Conservation (phyloP, 768 basidiomycete species). For the Kwoniella dendrophila region DNA sequence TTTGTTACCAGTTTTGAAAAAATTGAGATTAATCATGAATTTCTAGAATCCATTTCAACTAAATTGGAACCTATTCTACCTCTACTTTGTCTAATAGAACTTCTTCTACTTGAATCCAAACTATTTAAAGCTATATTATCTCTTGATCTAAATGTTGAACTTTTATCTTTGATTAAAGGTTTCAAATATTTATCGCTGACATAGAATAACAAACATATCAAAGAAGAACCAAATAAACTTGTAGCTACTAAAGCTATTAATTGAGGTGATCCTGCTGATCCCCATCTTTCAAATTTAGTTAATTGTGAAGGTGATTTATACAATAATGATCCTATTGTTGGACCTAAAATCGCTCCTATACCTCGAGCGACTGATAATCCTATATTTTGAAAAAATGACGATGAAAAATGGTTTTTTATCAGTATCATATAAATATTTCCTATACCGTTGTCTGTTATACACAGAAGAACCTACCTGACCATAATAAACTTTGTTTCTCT, state of each 20-base stretch:
- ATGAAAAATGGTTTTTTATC: no score
- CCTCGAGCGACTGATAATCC: slow-evolving; percentile 34
- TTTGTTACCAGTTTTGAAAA: no score
- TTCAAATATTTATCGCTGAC: not conserved
- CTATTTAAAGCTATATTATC: no score
- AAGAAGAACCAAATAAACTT: slow-evolving; percentile 13
- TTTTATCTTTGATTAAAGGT: not conserved
- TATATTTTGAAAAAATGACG: slow-evolving; percentile 4
- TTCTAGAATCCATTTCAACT: no score
- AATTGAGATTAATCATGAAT: no score
- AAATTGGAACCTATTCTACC: no score
- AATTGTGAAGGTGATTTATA: slow-evolving; percentile 15
- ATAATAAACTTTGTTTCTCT: slow-evolving; percentile 32
- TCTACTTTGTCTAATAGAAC: no score
- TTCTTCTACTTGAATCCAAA: no score
- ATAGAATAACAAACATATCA: not conserved
- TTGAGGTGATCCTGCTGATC: slow-evolving; percentile 36
- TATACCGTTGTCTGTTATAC: no score
- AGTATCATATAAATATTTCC: no score
- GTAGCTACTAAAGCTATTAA: slow-evolving; percentile 31
- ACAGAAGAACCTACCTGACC: slow-evolving; percentile 30
- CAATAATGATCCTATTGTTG: slow-evolving; percentile 27
- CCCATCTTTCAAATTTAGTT: slow-evolving; percentile 12
- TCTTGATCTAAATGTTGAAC: no score
- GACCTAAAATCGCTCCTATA: slow-evolving; percentile 31